A percentile compares a stretch with the other conserved stretches of the same genome.
Evolutionary conservation across 2,329 filamentous ascomycete species (phyloP).

Genomic region (Alternaria sp.): DNA sequence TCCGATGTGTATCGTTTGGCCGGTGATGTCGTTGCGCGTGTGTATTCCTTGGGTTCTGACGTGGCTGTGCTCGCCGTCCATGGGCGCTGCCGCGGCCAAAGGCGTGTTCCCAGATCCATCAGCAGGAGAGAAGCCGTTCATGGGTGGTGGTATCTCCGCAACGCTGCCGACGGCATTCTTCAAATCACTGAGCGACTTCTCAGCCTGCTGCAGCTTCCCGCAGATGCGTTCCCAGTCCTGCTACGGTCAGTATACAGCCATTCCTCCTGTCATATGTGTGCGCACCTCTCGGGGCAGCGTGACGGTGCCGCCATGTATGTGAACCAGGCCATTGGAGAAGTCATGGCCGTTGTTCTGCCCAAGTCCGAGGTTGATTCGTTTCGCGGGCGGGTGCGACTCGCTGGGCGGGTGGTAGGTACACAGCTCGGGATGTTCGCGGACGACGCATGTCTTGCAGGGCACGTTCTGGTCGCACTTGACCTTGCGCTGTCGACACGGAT

Average conservation of each 20-base stretch:
- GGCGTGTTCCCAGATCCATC: slow-evolving; percentile 40
- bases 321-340: slow-evolving; percentile 48
- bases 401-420: slow-evolving; percentile 53
- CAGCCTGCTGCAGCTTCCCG: slow-evolving; percentile 56
- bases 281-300: slow-evolving; percentile 50
- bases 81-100: slow-evolving; percentile 42
- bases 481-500: slow-evolving; percentile 57
- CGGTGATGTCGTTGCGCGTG: slow-evolving; percentile 64
- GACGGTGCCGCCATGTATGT: slow-evolving; percentile 49
- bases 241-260: slow-evolving; percentile 24
- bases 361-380: slow-evolving; percentile 44
- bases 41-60: slow-evolving; percentile 63
- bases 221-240: slow-evolving; percentile 58
- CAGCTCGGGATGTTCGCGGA: slow-evolving; percentile 59
- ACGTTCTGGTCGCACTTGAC: slow-evolving; percentile 57
- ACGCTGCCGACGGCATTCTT: slow-evolving; percentile 49
- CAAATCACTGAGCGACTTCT: slow-evolving; percentile 55
- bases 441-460: slow-evolving; percentile 59
- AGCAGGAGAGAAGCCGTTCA: slow-evolving; percentile 43
- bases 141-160: slow-evolving; percentile 42
- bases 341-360: slow-evolving; percentile 44
- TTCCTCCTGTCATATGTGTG: neutral
- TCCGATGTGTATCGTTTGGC: slow-evolving; percentile 67
- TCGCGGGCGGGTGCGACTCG: slow-evolving; percentile 50
- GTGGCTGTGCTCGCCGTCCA: slow-evolving; percentile 49